Evolutionary conservation across 73 alveolate genomes (phyloP).

Genomic region (Symbiodinium natans): DNA sequence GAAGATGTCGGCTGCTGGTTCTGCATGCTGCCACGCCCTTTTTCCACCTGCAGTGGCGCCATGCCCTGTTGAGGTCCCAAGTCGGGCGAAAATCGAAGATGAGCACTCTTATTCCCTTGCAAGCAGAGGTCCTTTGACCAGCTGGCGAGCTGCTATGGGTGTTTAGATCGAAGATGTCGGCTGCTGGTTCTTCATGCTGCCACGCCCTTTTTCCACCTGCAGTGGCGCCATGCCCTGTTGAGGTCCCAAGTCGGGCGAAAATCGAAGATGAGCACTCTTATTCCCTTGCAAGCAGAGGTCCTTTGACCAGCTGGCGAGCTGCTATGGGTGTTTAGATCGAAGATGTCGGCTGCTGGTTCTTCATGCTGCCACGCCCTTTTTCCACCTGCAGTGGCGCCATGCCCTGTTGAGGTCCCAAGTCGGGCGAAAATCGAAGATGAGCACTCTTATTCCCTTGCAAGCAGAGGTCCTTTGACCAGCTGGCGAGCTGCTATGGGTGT

Average conservation of each 20-base stretch:
- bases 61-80: no score
- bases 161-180: no score
- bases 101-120: neutral
- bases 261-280: neutral
- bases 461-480: slow-evolving; percentile 20
- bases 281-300: neutral
- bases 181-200: no score
- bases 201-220: no score
- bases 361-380: neutral
- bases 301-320: slow-evolving; percentile 60
- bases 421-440: no score
- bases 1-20: no score
- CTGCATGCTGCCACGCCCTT: no score
- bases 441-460: neutral
- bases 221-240: no score
- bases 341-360: no score
- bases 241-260: no score
- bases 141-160: slow-evolving; percentile 86
- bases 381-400: neutral
- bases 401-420: neutral
- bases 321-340: slow-evolving; percentile 29
- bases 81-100: no score
- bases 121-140: neutral
- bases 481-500: slow-evolving; percentile 75
- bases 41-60: no score